These are phyloP conservation scores for Cladophialophora exuberans DNA, from an alignment of 2,329 filamentous ascomycete species.

Conservation along the genomic window DNA sequence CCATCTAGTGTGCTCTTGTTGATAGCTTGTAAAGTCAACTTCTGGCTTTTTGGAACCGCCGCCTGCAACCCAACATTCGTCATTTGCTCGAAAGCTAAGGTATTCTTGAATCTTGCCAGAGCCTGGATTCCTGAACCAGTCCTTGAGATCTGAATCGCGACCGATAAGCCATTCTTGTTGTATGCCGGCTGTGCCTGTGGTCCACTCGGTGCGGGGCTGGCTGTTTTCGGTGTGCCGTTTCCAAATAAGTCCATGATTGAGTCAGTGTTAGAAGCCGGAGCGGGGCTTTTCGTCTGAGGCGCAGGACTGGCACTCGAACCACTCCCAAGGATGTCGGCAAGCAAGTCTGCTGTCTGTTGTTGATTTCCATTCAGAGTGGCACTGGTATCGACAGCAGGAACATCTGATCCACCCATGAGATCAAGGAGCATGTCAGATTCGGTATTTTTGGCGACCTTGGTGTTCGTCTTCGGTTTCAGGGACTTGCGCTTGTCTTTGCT, in stretches of 20 bases:
- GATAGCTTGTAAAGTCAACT: constrained; percentile 87
- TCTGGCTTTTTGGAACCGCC: constrained; percentile 94
- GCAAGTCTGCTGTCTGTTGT: constrained; percentile 77
- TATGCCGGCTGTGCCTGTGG: constrained; percentile 71
- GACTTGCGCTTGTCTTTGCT: constrained; percentile 65
- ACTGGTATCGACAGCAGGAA: constrained; percentile 61
- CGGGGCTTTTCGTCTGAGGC: constrained; percentile 55
- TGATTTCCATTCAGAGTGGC: constrained; percentile 59
- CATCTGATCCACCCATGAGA: constrained; percentile 80
- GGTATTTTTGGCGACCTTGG: constrained; percentile 71
- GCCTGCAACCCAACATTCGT: constrained; percentile 84
- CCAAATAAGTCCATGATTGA: constrained; percentile 93
- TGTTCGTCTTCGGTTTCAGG: constrained; percentile 74
- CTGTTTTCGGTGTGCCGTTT: constrained; percentile 41
- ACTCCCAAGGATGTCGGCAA: constrained; percentile 85
- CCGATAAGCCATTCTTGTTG: constrained; percentile 78
- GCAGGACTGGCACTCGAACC: constrained; percentile 59
- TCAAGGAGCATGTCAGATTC: constrained; percentile 92
- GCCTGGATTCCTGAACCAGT: constrained; percentile 73
- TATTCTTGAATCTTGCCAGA: constrained; percentile 81
- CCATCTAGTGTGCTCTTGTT: constrained; percentile 75
- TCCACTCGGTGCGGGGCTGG: constrained; percentile 49
- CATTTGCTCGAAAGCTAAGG: constrained; percentile 65
- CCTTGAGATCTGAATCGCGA: constrained; percentile 83
- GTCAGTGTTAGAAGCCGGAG: constrained; percentile 62